Evolutionary conservation across 345 rosid species (phyloP).

Genomic region (Brassica juncea): DNA sequence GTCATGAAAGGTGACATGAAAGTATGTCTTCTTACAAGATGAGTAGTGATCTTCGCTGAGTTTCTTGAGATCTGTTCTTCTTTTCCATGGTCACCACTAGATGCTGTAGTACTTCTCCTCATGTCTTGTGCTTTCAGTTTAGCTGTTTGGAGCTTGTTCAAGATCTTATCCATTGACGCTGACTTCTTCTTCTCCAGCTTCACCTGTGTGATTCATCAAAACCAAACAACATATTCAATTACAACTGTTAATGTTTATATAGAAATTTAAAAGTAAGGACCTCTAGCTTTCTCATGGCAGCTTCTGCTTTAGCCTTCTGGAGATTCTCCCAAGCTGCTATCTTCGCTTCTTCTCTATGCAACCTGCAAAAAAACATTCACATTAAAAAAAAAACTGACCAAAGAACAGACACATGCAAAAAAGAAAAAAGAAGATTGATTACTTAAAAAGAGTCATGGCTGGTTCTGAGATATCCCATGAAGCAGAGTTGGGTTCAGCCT

Average conservation of each 20-base stretch:
- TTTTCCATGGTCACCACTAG: slow-evolving; percentile 37
- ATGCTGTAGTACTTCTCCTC: slow-evolving; percentile 55
- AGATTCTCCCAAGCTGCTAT: slow-evolving; percentile 95
- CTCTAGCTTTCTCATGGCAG: slow-evolving; percentile 88
- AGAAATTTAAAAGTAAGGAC: slow-evolving; percentile 31
- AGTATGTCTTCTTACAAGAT: slow-evolving; percentile 45
- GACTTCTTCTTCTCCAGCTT: slow-evolving; percentile 90
- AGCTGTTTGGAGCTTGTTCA: slow-evolving; percentile 66
- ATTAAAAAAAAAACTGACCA: neutral
- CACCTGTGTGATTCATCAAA: slow-evolving; percentile 44
- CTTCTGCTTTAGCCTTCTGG: slow-evolving; percentile 98
- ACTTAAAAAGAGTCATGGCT: slow-evolving; percentile 67
- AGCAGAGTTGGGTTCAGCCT: slow-evolving; percentile 44
- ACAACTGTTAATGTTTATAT: neutral
- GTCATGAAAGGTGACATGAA: slow-evolving; percentile 44
- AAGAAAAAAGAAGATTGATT: neutral
- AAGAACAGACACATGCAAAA: neutral
- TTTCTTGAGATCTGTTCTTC: slow-evolving; percentile 30
- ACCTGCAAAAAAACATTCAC: slow-evolving; percentile 41
- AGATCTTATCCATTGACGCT: slow-evolving; percentile 78
- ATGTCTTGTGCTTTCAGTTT: slow-evolving; percentile 72
- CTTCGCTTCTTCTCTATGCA: slow-evolving; percentile 85
- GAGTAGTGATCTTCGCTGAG: slow-evolving; percentile 40
- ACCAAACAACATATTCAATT: neutral
- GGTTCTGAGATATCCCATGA: slow-evolving; percentile 65